Evolutionary conservation across 2,329 filamentous ascomycete species (phyloP), one percentile per base, ranked within the genome.

Genomic region (Aspergillus oerlinghausenensis): DNA sequence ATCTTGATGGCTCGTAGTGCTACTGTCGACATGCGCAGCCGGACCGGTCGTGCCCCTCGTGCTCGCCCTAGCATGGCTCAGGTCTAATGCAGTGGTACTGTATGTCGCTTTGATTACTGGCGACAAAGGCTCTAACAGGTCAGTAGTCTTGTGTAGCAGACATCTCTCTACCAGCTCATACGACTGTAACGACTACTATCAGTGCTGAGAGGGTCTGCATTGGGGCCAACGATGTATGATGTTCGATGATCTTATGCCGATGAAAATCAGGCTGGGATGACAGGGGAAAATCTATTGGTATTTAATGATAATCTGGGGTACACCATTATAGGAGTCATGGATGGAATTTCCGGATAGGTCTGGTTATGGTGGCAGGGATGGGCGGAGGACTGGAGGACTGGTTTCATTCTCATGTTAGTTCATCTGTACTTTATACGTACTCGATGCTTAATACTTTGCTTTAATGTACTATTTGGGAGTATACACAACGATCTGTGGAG

Each of bases 11-110:
- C 70, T 21, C 72, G 74, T 50, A 64, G 70, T 7, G 56, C 68
- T 6, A 67, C 65, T 48, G 65, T 65, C 50, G 73, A 71, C 65
- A 59, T 73, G 59, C 72, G 73, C 50, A 64, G 68, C 50, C 65
- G 69, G 52, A 63, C 67, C 48, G 69, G 66, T 50, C 65, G 66
- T 56, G 65, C 68, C 25, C 65, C 73, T 49, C 70, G 72, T 62
- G 66, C 66, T 62, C 67, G 65, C 50, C 75, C 75, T 45, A 68
- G 66, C 64, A 79, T 79, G 76, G 69, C 75, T 40, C 76, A 79
- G 68, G 76, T 78, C 55, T 79, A 76, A 66, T 14, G 8, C 42
- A 2, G 42, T 28, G 35, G 9, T n/a, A 29, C 35, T 14, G n/a
- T 47, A 47, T 47, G 43, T 47, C 0, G 3, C 17, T 3, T 9